A percentile compares a stretch with the other conserved stretches of the same genome.
Conservation (phyloP, 2,329 filamentous ascomycete species). For the Trichoderma endophyticum region DNA sequence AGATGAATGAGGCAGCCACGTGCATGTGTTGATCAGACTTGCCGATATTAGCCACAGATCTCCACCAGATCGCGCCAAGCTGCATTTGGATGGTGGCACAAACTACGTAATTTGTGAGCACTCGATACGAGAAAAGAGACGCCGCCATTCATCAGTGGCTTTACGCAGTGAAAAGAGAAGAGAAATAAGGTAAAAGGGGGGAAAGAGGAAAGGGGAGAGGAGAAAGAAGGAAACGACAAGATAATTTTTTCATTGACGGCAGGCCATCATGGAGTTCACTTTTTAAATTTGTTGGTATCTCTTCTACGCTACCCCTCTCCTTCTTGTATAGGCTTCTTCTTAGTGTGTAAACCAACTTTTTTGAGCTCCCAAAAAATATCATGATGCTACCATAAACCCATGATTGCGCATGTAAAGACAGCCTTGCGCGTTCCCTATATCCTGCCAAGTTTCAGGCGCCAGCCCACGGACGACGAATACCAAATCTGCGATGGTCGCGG, state of each 20-base stretch:
- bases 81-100: constrained; percentile 9
- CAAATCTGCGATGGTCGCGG: background rate
- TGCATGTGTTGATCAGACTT: background rate
- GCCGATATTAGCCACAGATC: constrained; percentile 13
- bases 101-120: constrained; percentile 1
- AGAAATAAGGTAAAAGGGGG: too few relatives aligned
- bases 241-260: background rate
- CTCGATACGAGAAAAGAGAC: background rate
- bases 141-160: background rate
- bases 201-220: background rate
- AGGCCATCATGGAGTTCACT: background rate
- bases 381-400: constrained; percentile 1
- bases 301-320: constrained; percentile 5
- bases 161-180: background rate
- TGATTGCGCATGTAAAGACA: constrained; percentile 10
- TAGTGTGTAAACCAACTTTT: constrained; percentile 18
- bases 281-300: constrained; percentile 17
- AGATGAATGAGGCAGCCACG: constrained; percentile 6
- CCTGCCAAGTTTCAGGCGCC: constrained; percentile 9
- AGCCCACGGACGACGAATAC: background rate
- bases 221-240: background rate
- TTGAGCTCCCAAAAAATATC: background rate
- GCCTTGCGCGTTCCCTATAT: constrained; percentile 10
- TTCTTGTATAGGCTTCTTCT: background rate
- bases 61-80: constrained; percentile 13